phyloP scores from a whole-genome alignment of 352 stramenopile genomes.

The Pelagophyceae sp. region DNA sequence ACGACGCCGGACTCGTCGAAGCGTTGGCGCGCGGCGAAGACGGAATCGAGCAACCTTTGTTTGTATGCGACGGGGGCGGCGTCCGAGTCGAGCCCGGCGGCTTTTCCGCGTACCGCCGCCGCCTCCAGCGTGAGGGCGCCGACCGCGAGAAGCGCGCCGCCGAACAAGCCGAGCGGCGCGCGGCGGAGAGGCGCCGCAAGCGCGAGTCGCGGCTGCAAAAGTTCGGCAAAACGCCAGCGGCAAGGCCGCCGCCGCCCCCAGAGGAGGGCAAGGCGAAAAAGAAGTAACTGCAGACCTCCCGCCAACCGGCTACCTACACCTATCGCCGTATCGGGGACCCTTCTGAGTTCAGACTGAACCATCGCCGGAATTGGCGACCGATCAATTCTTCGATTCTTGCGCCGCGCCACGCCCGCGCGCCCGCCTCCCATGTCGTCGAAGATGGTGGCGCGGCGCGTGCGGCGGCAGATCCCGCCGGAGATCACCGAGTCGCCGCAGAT shows the following conservation, averaged over 20 bases:
- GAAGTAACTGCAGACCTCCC: too few relatives aligned
- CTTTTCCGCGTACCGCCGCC: neutral
- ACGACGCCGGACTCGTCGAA: conserved; percentile 81
- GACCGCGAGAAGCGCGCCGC: neutral
- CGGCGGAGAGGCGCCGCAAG: neutral
- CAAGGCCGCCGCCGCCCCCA: too few relatives aligned
- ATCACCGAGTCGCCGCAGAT: conserved; percentile 73
- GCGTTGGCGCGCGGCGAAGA: neutral
- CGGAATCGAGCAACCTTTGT: neutral
- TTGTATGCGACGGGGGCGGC: neutral
- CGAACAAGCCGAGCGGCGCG: neutral
- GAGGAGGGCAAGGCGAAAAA: too few relatives aligned
- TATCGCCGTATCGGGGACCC: too few relatives aligned
- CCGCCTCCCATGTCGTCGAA: too few relatives aligned
- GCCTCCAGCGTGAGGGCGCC: neutral
- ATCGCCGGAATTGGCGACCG: too few relatives aligned
- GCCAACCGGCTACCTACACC: too few relatives aligned
- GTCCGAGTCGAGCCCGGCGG: neutral
- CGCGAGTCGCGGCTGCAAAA: neutral
- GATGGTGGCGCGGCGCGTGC: neutral
- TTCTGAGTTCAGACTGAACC: too few relatives aligned
- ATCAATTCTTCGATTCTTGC: too few relatives aligned
- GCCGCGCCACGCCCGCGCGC: too few relatives aligned
- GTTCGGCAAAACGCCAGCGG: too few relatives aligned
- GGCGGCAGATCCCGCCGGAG: conserved; percentile 50